phyloP scores from a whole-genome alignment of 2,329 filamentous ascomycete genomes.

The Hypoxylon sp. region DNA sequence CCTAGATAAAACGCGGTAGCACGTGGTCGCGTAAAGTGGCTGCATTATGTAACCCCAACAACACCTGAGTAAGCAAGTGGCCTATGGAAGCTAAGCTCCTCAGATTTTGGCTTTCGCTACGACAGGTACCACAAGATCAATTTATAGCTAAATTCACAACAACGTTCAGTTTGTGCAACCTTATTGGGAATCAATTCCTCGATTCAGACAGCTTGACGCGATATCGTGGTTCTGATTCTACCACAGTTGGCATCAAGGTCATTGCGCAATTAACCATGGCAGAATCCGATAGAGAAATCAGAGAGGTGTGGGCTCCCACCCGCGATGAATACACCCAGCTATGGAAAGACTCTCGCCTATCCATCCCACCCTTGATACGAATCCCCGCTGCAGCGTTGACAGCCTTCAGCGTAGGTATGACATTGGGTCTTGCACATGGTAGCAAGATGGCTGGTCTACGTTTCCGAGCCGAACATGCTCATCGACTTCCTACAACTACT shows the following conservation, averaged over 20 bases:
- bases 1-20: slow-evolving; percentile 37
- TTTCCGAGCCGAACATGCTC: slow-evolving; percentile 96
- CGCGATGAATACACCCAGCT: slow-evolving; percentile 55
- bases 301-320: slow-evolving; percentile 41
- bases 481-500: slow-evolving; percentile 86
- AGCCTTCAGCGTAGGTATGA: slow-evolving; percentile 78
- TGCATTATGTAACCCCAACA: neutral
- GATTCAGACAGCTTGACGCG: neutral
- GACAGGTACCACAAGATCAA: slow-evolving; percentile 1
- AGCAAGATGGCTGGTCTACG: slow-evolving; percentile 81
- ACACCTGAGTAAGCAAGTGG: slow-evolving; percentile 10
- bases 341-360: slow-evolving; percentile 65
- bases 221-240: neutral
- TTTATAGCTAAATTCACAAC: neutral
- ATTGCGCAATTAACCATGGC: slow-evolving; percentile 40
- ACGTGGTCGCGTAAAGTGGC: slow-evolving; percentile 45
- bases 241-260: neutral
- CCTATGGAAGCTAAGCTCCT: slow-evolving; percentile 10
- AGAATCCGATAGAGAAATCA: slow-evolving; percentile 25
- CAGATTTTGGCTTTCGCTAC: slow-evolving; percentile 11
- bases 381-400: slow-evolving; percentile 75
- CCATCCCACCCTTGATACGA: slow-evolving; percentile 75
- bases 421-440: slow-evolving; percentile 79
- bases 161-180: slow-evolving; percentile 3
- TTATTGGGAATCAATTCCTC: neutral